A percentile compares a stretch with the other conserved stretches of the same genome.
Conservation (phyloP, 2,329 filamentous ascomycete species). For the Alternaria brassicae region DNA sequence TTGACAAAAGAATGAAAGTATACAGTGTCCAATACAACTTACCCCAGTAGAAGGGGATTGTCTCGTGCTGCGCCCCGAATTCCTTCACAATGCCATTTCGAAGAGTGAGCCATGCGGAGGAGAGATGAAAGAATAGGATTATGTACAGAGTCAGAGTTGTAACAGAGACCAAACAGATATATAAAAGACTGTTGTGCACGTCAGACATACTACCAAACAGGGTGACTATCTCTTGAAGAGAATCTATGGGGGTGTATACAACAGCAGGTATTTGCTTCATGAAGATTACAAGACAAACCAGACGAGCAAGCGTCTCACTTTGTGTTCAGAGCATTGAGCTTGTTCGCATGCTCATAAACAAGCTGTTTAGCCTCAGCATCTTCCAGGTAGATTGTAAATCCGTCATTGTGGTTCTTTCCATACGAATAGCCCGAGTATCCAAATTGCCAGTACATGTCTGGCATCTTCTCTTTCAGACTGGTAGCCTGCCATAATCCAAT, state of each 20-base stretch:
- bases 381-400: slow-evolving; percentile 64
- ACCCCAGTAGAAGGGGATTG: not conserved
- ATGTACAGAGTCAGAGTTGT: not conserved
- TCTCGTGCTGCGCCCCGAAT: not conserved
- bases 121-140: not conserved
- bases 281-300: not conserved
- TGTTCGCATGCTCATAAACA: slow-evolving; percentile 1
- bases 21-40: not conserved
- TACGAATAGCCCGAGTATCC: slow-evolving; percentile 61
- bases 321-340: slow-evolving; percentile 1
- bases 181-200: not conserved
- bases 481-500: slow-evolving; percentile 61
- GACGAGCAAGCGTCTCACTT: not conserved
- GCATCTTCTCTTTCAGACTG: slow-evolving; percentile 56
- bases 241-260: not conserved
- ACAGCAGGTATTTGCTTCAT: not conserved
- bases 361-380: slow-evolving; percentile 15
- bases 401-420: slow-evolving; percentile 63
- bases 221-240: not conserved
- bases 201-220: not conserved
- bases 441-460: slow-evolving; percentile 65
- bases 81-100: not conserved
- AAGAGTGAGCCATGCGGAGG: not conserved
- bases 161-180: not conserved
- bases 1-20: not conserved